Evolutionary conservation across 495 filamentous ascomycete species (phyloP), one percentile per base, ranked within the genome.

Genomic region (Talaromyces ruber): DNA sequence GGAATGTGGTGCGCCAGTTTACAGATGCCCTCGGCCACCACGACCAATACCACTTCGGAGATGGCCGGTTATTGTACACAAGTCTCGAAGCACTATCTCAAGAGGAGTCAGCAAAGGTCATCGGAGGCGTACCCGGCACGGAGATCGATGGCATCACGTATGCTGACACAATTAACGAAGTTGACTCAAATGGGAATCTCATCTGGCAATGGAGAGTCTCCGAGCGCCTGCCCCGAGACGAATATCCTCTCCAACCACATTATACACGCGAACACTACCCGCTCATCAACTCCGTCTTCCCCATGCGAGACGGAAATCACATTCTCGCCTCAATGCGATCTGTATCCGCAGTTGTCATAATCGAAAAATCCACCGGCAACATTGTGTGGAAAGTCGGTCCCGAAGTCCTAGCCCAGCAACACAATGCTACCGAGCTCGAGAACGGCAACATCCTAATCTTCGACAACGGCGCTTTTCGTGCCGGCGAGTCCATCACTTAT

Each of bases 251-350:
- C 0, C 74, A 78, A 14, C 63, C 70, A 12, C 71, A 79, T 43
- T 79, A 79, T 52, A 64, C 76, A 4, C 75, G 77, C 28, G 76
- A 79, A 26, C 77, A 81, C 64, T 79, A 71, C 66, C 74, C 77
- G 0, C 64, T 81, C 1, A 78, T 81, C 61, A 79, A 79, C 58
- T 71, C 69, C 9, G 73, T 79, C 6, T 65, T 70, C 2, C 68
- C 71, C 28, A 65, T 75, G 12, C 60, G 61, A 18, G 69, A 75
- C 12, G 76, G 76, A 1, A 52, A 60, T 32, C 72, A 79, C 58
- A 75, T 81, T 57, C 70, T 80, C 9, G 76, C 75, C 3, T 79
- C 75, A 6, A 67, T 74, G 39, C 71, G 78, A 2, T 74, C 70
- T 54, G 71, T 72, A 2, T 79, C 78, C 0, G 66, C 68, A 0